Conservation (phyloP, 2,329 filamentous ascomycete genomes). For the Cladophialophora psammophila region DNA sequence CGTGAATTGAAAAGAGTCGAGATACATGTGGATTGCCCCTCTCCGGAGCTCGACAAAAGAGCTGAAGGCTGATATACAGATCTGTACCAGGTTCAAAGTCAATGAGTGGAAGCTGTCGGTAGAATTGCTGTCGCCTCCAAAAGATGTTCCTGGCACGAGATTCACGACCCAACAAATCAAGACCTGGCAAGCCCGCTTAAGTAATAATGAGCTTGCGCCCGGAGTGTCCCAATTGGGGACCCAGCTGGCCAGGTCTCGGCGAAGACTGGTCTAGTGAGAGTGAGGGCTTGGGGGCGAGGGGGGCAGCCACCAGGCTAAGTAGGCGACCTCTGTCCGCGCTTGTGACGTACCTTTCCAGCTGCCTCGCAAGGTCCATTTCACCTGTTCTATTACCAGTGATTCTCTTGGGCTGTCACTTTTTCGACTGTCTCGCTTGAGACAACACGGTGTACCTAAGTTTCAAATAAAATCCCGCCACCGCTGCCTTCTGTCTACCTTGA, state of each 20-base stretch:
- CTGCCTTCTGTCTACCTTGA: neutral
- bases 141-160: slow-evolving; percentile 25
- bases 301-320: neutral
- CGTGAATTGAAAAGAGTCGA: slow-evolving; percentile 6
- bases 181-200: slow-evolving; percentile 2
- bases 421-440: neutral
- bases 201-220: slow-evolving; percentile 1
- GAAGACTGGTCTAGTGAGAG: neutral
- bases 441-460: neutral
- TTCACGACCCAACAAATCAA: slow-evolving; percentile 17
- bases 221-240: neutral
- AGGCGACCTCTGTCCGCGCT: neutral
- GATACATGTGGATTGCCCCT: neutral
- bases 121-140: slow-evolving; percentile 14
- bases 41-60: slow-evolving; percentile 6
- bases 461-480: neutral
- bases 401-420: neutral
- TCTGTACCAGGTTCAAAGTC: neutral
- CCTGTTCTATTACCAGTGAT: neutral
- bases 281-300: neutral
- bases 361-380: slow-evolving; percentile 9
- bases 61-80: neutral
- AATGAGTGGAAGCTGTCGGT: slow-evolving; percentile 18
- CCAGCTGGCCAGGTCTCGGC: neutral
- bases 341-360: slow-evolving; percentile 21